Evolutionary conservation across 177 flowering plant genomes (phyloP), one percentile per base, ranked within the genome.

Genomic region (Vitis hybrid): DNA sequence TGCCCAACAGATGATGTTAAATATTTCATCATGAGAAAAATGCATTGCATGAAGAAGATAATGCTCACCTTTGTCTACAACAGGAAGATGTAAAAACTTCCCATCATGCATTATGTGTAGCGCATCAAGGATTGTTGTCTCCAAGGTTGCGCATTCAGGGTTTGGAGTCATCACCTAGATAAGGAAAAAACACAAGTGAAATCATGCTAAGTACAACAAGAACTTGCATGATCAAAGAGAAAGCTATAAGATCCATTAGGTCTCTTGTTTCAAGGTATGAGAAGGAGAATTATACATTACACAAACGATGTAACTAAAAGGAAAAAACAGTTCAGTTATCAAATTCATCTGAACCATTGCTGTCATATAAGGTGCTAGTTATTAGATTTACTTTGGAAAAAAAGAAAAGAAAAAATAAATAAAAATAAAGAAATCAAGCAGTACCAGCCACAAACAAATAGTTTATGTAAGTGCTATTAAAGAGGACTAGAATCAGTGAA

Each of bases 81-180:
- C 97, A 57, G 99, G 99, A 82, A 95, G 96, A 77, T 95, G 97
- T 34, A 95, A 75, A 64, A 91, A 94, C 78, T 92, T 94, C 74
- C 97, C 99, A 78, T 94, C 96, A 77, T 87, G 99, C 99, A 95
- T 95, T 73, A 88, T 79, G 79, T 95, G 99, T 80, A 95, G 78
- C 10, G 98, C 96, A 80, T 90, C 97, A 74, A 93, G 98, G 59
- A 95, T 93, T 67, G 98, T 87, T 63, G 96, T 87, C 65, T 95
- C 96, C 31, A 89, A 9, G 13, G 89, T 85, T 70, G 92, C 97
- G 81, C 91, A 91, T 78, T 95, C 98, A 59, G 99, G 99, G 67
- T 91, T 86, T 58, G 87, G 82, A 1, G 99, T 95, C 99, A 95
- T 95, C 56, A 95, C 97, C 99, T 94, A 66, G 66, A 65, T 50